Conservation (phyloP, 1,284 basidiomycete species). For the Ceratobasidium sp. region DNA sequence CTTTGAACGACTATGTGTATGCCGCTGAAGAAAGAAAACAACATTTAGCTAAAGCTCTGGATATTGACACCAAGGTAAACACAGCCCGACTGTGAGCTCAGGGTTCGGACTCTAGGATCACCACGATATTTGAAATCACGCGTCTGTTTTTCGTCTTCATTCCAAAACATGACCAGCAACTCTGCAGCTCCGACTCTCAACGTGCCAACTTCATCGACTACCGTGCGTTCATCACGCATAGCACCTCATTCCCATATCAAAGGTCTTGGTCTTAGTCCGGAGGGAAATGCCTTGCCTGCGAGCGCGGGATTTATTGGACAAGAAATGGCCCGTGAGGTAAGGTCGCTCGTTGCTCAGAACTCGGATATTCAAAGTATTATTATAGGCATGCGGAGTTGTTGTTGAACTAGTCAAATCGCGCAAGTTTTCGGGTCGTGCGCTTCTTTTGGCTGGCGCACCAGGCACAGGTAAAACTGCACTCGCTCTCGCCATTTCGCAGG, state of each 20-base stretch:
- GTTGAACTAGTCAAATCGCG: slow-evolving; percentile 90
- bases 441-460: slow-evolving; percentile 87
- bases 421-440: slow-evolving; percentile 90
- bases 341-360: slow-evolving; percentile 42
- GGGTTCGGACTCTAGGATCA: no score
- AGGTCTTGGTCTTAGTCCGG: slow-evolving; percentile 85
- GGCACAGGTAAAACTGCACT: slow-evolving; percentile 97
- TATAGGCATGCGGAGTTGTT: slow-evolving; percentile 86
- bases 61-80: no score
- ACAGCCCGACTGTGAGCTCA: no score
- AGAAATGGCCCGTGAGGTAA: slow-evolving; percentile 86
- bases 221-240: slow-evolving; percentile 75
- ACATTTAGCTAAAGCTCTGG: no score
- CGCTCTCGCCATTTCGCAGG: slow-evolving; percentile 91
- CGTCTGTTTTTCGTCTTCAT: neutral
- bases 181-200: slow-evolving; percentile 15
- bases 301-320: slow-evolving; percentile 93
- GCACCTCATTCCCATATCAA: slow-evolving; percentile 95
- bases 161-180: slow-evolving; percentile 28
- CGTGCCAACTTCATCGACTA: slow-evolving; percentile 17
- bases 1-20: no score
- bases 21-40: no score
- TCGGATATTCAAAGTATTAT: neutral
- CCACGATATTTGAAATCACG: slow-evolving; percentile 24
- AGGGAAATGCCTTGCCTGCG: slow-evolving; percentile 79